A percentile compares a stretch with the other conserved stretches of the same genome.
phyloP scores from a whole-genome alignment of 2,329 filamentous ascomycete species.

The Leptographium lundbergii region DNA sequence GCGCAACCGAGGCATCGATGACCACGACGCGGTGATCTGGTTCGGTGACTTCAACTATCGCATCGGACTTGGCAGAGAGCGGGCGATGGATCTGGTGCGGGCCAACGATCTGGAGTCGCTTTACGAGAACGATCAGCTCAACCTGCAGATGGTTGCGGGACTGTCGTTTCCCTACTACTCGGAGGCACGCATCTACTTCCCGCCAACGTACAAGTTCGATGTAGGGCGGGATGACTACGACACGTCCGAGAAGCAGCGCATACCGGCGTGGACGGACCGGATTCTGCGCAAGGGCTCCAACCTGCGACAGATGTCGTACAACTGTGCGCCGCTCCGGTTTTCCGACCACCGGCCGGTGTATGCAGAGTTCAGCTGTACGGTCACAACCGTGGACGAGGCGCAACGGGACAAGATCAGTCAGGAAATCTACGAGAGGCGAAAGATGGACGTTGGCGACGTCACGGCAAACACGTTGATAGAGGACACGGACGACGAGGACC shows the following conservation, averaged over 20 bases:
- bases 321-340: slow-evolving; percentile 69
- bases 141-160: slow-evolving; percentile 91
- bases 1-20: slow-evolving; percentile 77
- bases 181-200: slow-evolving; percentile 75
- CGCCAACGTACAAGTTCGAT: slow-evolving; percentile 94
- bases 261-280: slow-evolving; percentile 95
- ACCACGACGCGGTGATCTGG: slow-evolving; percentile 85
- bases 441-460: slow-evolving; percentile 51
- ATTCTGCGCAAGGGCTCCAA: slow-evolving; percentile 78
- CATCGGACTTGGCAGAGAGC: slow-evolving; percentile 72
- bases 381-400: slow-evolving; percentile 67
- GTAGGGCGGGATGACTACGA: slow-evolving; percentile 82
- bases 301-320: slow-evolving; percentile 71
- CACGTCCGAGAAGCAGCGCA: slow-evolving; percentile 88
- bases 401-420: slow-evolving; percentile 60
- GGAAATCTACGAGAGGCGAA: slow-evolving; percentile 60
- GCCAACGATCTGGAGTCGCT: slow-evolving; percentile 61
- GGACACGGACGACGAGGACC: slow-evolving; percentile 63
- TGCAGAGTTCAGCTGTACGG: slow-evolving; percentile 72
- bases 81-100: slow-evolving; percentile 61
- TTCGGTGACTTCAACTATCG: slow-evolving; percentile 97
- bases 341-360: slow-evolving; percentile 96
- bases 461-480: slow-evolving; percentile 42
- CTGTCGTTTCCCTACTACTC: slow-evolving; percentile 85
- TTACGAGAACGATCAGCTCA: slow-evolving; percentile 91